Evolutionary conservation across 164 flowering plant genomes (phyloP), one percentile per base, ranked within the genome.

Genomic region (Vitis cinerea): DNA sequence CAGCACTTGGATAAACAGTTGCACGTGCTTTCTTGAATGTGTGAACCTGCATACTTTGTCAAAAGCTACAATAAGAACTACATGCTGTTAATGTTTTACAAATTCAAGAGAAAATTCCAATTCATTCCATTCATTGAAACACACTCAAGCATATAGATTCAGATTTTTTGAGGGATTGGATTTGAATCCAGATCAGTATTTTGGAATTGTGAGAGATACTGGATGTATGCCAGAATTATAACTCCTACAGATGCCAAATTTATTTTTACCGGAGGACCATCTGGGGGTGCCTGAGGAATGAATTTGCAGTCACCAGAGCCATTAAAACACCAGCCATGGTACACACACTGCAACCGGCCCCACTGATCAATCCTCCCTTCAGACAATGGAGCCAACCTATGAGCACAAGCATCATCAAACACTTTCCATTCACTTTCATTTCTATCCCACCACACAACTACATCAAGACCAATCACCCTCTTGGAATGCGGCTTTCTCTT

Each of bases 21-120:
- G 77, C 99, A 82, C 97, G 91, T 31, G 99, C 99, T 71, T 83
- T 87, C 78, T 84, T 86, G 76, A 73, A 90, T 27, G 87, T 84
- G 65, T 88, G 81, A 55, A 95, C 79, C 99, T 94, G 85, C 80
- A 89, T n/a, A 51, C 29, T 48, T 10, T 19, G 15, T 27, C 44
- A 37, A 23, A 23, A 23, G 27, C 27, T 23, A 23, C 27, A 23
- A 23, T 23, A 23, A 37, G 44, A 37, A 37, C 44, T 37, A 37
- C 44, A 37, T 6, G 6, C 44, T 6, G 7, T 37, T 37, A 37
- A 37, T 37, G 44, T 37, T 37, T 37, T 37, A 37, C 44, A 37
- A 6, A 37, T 37, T 3, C 7, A 37, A 37, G 2, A 6, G 27
- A 23, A 23, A 23, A 23, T 23, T 23, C 27, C 27, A 23, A 23